phyloP scores from a whole-genome alignment of 768 basidiomycete genomes.

The Boletus reticuloceps region DNA sequence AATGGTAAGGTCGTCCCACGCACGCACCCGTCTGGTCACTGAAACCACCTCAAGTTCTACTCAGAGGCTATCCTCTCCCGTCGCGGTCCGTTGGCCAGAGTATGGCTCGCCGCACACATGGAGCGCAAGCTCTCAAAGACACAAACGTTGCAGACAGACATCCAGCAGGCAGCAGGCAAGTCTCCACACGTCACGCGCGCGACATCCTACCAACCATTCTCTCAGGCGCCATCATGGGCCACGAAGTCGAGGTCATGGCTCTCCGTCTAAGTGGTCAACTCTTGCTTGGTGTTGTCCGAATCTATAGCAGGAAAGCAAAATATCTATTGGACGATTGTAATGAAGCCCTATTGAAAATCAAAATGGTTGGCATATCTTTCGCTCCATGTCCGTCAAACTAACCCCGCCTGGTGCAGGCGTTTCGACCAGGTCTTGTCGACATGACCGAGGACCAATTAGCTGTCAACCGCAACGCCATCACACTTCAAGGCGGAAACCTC shows the following conservation, averaged over 20 bases:
- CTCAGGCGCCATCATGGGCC: constrained; percentile 87
- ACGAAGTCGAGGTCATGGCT: constrained; percentile 91
- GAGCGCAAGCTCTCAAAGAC: constrained; percentile 96
- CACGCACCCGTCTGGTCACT: neutral
- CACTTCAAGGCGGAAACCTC: constrained; percentile 71
- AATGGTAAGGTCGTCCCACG: no score
- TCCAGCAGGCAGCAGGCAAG: constrained; percentile 86
- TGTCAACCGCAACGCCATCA: constrained; percentile 86
- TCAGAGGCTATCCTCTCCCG: constrained; percentile 93
- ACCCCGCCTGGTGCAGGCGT: constrained; percentile 54
- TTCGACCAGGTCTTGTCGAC: constrained; percentile 93
- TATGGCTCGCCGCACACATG: constrained; percentile 99
- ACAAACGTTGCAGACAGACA: constrained; percentile 92
- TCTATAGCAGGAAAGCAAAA: constrained; percentile 97
- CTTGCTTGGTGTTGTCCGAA: constrained; percentile 93
- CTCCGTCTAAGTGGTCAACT: constrained; percentile 96
- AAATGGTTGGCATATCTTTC: constrained; percentile 59
- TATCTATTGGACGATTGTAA: constrained; percentile 98
- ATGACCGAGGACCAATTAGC: constrained; percentile 92
- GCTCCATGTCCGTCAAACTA: neutral
- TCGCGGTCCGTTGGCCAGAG: constrained; percentile 90
- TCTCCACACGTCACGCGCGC: neutral
- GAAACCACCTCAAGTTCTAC: constrained; percentile 49
- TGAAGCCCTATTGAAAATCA: constrained; percentile 92
- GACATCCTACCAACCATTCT: neutral